Evolutionary conservation across 805 yeast species (phyloP).

Genomic region (Candida maris): DNA sequence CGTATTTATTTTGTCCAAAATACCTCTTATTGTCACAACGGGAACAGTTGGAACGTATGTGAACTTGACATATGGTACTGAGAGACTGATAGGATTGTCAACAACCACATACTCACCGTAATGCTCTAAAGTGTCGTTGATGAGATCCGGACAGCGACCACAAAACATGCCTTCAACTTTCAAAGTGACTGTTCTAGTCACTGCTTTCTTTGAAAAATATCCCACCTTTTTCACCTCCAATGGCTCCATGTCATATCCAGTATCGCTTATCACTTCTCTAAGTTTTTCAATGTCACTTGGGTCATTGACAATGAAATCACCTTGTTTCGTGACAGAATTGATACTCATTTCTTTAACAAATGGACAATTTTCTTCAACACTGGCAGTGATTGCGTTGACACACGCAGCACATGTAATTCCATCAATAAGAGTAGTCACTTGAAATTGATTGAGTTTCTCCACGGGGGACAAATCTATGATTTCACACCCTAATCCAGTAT

Average conservation of each 20-base stretch:
- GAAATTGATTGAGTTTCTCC: slow-evolving; percentile 42
- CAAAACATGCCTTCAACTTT: slow-evolving; percentile 66
- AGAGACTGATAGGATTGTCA: slow-evolving; percentile 51
- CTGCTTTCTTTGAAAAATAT: slow-evolving; percentile 44
- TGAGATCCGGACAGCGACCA: slow-evolving; percentile 59
- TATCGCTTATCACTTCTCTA: slow-evolving; percentile 53
- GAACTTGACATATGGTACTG: slow-evolving; percentile 56
- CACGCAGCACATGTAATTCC: slow-evolving; percentile 77
- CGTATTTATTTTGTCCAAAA: slow-evolving; percentile 46
- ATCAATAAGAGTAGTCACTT: slow-evolving; percentile 58
- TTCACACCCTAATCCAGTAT: slow-evolving; percentile 46
- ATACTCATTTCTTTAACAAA: slow-evolving; percentile 53
- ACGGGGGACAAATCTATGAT: slow-evolving; percentile 60
- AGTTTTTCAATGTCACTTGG: slow-evolving; percentile 37
- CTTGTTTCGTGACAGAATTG: slow-evolving; percentile 58
- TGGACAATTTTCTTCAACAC: slow-evolving; percentile 42
- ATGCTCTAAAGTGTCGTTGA: slow-evolving; percentile 44
- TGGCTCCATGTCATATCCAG: slow-evolving; percentile 60
- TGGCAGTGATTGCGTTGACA: slow-evolving; percentile 50
- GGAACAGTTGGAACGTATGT: slow-evolving; percentile 61
- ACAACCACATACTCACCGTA: slow-evolving; percentile 55
- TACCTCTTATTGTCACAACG: slow-evolving; percentile 50
- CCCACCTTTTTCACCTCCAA: slow-evolving; percentile 42
- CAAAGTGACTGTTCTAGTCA: slow-evolving; percentile 54
- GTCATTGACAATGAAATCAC: slow-evolving; percentile 53